Conservation (phyloP, 768 basidiomycete species). For the Dioszegia hungarica region DNA sequence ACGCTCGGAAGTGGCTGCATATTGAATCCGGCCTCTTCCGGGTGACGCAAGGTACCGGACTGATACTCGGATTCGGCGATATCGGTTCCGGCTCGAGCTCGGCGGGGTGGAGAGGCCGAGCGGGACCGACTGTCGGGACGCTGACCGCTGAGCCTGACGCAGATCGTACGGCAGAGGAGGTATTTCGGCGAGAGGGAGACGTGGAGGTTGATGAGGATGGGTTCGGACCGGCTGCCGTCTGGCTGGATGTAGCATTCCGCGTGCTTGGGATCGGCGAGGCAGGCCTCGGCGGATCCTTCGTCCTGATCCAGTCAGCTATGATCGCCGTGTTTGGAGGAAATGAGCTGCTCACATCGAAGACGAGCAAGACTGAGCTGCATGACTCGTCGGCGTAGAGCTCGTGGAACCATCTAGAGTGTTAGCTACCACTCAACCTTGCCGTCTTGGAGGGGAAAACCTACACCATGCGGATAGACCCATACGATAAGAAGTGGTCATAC, state of each 20-base stretch:
- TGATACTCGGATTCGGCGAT: too few species aligned
- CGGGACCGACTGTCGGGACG: slow-evolving; percentile 16
- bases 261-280: slow-evolving; percentile 17
- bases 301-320: slow-evolving; percentile 18
- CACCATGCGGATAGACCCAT: slow-evolving; percentile 13
- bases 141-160: slow-evolving; percentile 17
- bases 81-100: background rate
- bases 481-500: slow-evolving; percentile 20
- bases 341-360: slow-evolving; percentile 21
- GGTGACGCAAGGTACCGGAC: too few species aligned
- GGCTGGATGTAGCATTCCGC: slow-evolving; percentile 1
- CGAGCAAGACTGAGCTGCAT: slow-evolving; percentile 25
- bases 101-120: slow-evolving; percentile 13
- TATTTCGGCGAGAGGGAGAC: background rate
- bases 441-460: slow-evolving; percentile 1
- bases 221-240: background rate
- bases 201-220: background rate
- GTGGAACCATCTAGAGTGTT: slow-evolving; percentile 14
- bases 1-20: slow-evolving; percentile 1
- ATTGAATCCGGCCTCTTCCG: too few species aligned
- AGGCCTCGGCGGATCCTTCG: slow-evolving; percentile 2
- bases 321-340: background rate
- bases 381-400: slow-evolving; percentile 13
- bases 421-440: background rate
- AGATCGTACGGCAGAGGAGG: slow-evolving; percentile 9